Percentiles rank a stretch among this genome's conserved stretches.
Evolutionary conservation across 306 rosid species (phyloP).

Genomic region (Mimosa bimucronata): DNA sequence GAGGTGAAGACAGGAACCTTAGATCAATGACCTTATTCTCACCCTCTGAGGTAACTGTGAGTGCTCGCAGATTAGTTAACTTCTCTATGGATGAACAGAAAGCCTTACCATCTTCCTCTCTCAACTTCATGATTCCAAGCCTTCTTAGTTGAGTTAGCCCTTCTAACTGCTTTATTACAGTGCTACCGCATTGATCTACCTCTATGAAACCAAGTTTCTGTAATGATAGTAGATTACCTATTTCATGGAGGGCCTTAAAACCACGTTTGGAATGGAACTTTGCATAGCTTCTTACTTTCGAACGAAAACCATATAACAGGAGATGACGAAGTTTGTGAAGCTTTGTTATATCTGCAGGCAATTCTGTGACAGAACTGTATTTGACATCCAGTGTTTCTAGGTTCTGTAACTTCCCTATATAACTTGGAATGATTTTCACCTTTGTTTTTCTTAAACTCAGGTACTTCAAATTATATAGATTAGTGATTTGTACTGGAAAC

Average conservation of each 20-base stretch:
- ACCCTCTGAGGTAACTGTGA: slow-evolving; percentile 42
- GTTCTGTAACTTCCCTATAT: slow-evolving; percentile 52
- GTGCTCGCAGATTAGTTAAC: slow-evolving; percentile 45
- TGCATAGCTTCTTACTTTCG: slow-evolving; percentile 36
- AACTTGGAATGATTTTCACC: slow-evolving; percentile 47
- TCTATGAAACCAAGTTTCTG: slow-evolving; percentile 61
- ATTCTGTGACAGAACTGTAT: slow-evolving; percentile 44
- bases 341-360: slow-evolving; percentile 57
- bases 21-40: slow-evolving; percentile 49
- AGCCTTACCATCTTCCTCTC: slow-evolving; percentile 50
- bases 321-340: slow-evolving; percentile 55
- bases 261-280: slow-evolving; percentile 47
- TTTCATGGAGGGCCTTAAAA: slow-evolving; percentile 35
- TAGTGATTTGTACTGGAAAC: slow-evolving; percentile 41
- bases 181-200: slow-evolving; percentile 43
- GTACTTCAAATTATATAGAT: slow-evolving; percentile 47
- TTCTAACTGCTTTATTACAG: slow-evolving; percentile 42
- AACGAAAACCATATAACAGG: slow-evolving; percentile 41
- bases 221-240: slow-evolving; percentile 49
- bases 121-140: slow-evolving; percentile 46
- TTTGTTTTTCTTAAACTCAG: slow-evolving; percentile 53
- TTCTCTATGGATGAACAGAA: slow-evolving; percentile 51
- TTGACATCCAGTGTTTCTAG: slow-evolving; percentile 58
- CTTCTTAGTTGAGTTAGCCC: slow-evolving; percentile 49
- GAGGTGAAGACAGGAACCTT: slow-evolving; percentile 44